Evolutionary conservation across 2,329 filamentous ascomycete species (phyloP).

Genomic region (Colletotrichum cordylinicola): DNA sequence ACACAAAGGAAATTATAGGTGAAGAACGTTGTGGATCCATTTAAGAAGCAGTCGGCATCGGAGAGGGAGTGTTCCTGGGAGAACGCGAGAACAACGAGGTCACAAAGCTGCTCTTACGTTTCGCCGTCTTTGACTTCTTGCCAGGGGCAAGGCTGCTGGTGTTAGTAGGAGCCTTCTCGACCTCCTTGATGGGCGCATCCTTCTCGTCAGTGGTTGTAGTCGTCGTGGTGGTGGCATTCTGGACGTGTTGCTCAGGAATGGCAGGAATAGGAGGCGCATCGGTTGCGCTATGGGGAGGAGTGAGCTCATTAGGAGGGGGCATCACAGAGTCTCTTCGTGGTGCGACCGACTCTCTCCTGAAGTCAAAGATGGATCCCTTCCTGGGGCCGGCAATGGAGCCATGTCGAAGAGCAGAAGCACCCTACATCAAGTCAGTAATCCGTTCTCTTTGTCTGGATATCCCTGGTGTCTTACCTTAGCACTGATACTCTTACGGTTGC

Average conservation of each 20-base stretch:
- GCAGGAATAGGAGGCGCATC: slow-evolving; percentile 10
- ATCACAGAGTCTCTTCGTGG: neutral
- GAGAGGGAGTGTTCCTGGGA: neutral
- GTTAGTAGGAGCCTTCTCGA: slow-evolving; percentile 3
- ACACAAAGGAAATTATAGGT: slow-evolving; percentile 7
- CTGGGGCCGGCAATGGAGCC: slow-evolving; percentile 11
- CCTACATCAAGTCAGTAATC: neutral
- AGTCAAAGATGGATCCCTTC: slow-evolving; percentile 19
- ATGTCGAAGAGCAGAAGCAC: slow-evolving; percentile 9
- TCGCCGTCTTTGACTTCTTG: slow-evolving; percentile 8
- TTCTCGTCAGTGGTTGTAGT: neutral
- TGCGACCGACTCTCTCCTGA: slow-evolving; percentile 1
- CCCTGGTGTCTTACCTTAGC: slow-evolving; percentile 33
- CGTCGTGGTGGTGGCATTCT: neutral
- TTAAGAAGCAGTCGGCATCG: neutral
- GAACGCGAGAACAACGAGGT: slow-evolving; percentile 10
- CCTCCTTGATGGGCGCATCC: slow-evolving; percentile 1
- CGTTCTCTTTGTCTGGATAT: neutral
- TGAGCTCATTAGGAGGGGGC: slow-evolving; percentile 4
- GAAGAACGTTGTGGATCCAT: neutral
- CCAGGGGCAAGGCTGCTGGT: neutral
- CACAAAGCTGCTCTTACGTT: slow-evolving; percentile 18
- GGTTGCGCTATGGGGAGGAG: slow-evolving; percentile 17
- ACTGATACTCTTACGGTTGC: slow-evolving; percentile 39
- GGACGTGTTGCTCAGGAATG: slow-evolving; percentile 2